Base-by-base conservation (phyloP, 331 rosid genomes). In the Saraca asoca region DNA sequence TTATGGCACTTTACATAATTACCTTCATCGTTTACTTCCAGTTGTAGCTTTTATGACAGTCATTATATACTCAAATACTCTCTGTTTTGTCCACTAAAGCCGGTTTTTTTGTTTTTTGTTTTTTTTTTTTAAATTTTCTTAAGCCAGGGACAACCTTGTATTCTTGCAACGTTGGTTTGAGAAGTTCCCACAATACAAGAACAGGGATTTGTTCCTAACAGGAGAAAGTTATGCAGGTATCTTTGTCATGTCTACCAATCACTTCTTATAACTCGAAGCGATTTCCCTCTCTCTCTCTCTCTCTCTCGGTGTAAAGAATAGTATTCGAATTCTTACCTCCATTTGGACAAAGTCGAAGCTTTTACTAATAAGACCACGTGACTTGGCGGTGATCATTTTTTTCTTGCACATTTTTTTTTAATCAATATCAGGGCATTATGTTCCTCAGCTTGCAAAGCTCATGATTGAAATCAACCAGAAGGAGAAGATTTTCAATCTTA, bases 221-320 rank as follows among this genome's bases (percentile, higher is more conserved):
- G 97, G 97, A 44, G 97, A 91, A 79, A 93, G 98, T 85, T 93
- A 93, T 78, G 98, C 98, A 11, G 98, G 98, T 93, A 76, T 58
- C n/a, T 20, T 2, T 66, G 17, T 11, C 65, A 53, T 24, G 31
- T 3, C 64, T 34, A 51, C 53, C 53, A 42, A 58, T 44, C 66
- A 58, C 66, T 58, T 56, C 51, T 39, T 64, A 24, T 3, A 24
- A 24, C 31, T 24, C 31, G 3, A 3, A 24, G 31, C 31, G 31
- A 24, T 24, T 24, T 24, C 31, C 3, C 3, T 24, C 31, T 24
- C 31, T 24, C n/a, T n/a, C n/a, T n/a, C n/a, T n/a, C n/a, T n/a
- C n/a, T n/a, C n/a, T n/a, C n/a, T n/a, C n/a, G n/a, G n/a, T n/a
- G n/a, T n/a, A n/a, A n/a, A n/a, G n/a, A n/a, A n/a, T n/a, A n/a